Evolutionary conservation across 2,329 filamentous ascomycete genomes (phyloP), one percentile per base, ranked within the genome.

Genomic region (Apiospora arundinis): DNA sequence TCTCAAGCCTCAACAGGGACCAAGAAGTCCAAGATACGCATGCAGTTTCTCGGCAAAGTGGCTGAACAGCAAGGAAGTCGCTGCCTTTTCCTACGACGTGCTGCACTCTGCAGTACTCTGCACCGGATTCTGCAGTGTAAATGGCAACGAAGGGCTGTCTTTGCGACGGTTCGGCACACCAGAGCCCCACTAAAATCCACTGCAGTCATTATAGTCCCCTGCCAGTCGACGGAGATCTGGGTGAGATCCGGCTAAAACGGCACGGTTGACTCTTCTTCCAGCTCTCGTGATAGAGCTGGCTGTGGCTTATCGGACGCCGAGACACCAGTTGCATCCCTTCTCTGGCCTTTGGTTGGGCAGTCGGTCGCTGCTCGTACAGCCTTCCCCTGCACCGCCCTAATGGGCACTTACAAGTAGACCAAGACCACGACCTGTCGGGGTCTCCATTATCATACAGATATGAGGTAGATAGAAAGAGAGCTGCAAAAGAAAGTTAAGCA

Each of bases 221-320:
- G 56, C 56, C 56, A 40, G 56, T 63, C 32, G 32, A 63, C 52
- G 52, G 52, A 60, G 52, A 60, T 60, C 52, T 37, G 56, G 56
- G 56, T 23, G 32, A 63, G 56, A 63, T 63, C 32, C 56, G 56
- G 56, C 21, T 63, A 63, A 63, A 40, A 63, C 56, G 56, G 56
- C 56, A 63, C 56, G 32, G 56, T 40, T 40, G 56, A 40, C 56
- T 40, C 56, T 40, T 0, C 18, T 21, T 4, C 56, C 12, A 32
- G 32, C 21, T 63, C 56, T 63, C 32, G 56, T 63, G 56, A 40
- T 40, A 37, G 4, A 37, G 16, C 18, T 32, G 21, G 6, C 0
- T 60, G 28, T 63, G 56, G 32, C 32, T 63, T 40, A 40, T 63
- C 28, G 56, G 56, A 9, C 32, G 32, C 32, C 56, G 56, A 23